Percentiles rank a stretch among this genome's conserved stretches.
These are phyloP conservation scores for Coemansia sp. DNA, from an alignment of 192 early-diverging fungal genomes.

Conservation along the genomic window DNA sequence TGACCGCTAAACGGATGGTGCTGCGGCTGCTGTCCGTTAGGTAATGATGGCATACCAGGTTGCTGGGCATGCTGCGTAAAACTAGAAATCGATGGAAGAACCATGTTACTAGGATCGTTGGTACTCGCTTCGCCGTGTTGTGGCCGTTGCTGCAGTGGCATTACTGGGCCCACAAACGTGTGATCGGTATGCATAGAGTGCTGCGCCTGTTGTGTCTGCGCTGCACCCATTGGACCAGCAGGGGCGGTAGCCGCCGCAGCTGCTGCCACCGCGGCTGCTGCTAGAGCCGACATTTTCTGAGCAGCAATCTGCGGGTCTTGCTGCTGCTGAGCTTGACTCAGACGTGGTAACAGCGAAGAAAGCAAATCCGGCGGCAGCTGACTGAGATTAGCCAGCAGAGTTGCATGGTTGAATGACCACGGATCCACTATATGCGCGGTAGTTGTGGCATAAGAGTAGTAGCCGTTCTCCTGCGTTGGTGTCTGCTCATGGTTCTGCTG, in stretches of 20 bases:
- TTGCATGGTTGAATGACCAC: conserved; percentile 47
- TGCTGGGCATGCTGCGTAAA: conserved; percentile 15
- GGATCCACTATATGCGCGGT: conserved; percentile 50
- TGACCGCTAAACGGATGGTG: conserved; percentile 11
- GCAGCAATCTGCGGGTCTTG: conserved; percentile 11
- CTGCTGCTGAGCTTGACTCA: conserved; percentile 22
- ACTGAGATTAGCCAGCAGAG: conserved; percentile 35
- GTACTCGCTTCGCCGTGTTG: neutral
- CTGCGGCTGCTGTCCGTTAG: conserved; percentile 5
- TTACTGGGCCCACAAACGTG: conserved; percentile 23
- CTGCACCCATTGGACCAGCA: neutral
- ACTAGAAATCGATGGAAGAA: conserved; percentile 21
- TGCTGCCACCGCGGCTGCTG: conserved; percentile 30
- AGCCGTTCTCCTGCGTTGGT: conserved; percentile 18
- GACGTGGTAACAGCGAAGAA: conserved; percentile 31
- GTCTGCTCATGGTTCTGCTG: conserved; percentile 16
- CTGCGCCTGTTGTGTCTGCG: conserved; percentile 17
- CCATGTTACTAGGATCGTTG: conserved; percentile 8
- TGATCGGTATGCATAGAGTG: conserved; percentile 21
- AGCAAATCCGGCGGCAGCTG: conserved; percentile 48
- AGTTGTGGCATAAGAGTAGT: conserved; percentile 38
- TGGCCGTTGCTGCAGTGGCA: conserved; percentile 12
- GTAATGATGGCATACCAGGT: conserved; percentile 2
- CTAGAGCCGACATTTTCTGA: conserved; percentile 30
- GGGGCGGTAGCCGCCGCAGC: conserved; percentile 7